Evolutionary conservation across 2,329 filamentous ascomycete species (phyloP), one percentile per base, ranked within the genome.

Genomic region (Podosphaera fusca): DNA sequence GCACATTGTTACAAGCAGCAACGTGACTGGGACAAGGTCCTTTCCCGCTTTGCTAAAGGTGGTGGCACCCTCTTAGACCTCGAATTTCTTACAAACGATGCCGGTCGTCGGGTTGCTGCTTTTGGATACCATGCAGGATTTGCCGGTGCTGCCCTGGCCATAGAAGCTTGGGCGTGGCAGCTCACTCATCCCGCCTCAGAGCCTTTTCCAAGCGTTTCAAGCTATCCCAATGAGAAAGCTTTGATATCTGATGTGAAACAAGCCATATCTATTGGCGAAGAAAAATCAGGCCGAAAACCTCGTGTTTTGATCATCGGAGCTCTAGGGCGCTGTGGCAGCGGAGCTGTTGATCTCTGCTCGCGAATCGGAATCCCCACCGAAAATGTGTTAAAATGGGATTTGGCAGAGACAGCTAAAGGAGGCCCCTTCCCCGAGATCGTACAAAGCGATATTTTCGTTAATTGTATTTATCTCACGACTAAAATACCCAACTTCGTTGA

Each of bases 161-260:
- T 94, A 45, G 78, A 88, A 76, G 80, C 81, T 50, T 95, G 89
- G 86, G 80, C 85, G 9, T 85, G 82, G 78, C 87, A 95, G 70
- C 74, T 90, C 60, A 78, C 77, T 49, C 78, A 89, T 69, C 78
- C 81, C 50, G 74, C 75, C 58, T 78, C 78, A 58, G 74, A 80
- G 69, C 77, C 80, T 56, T 77, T 90, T 59, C 81, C 82, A 7
- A 74, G 78, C 58, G 75, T 85, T 21, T 76, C 76, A 63, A 75
- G 76, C 65, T 90, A 86, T 70, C 77, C 81, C 61, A 87, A 87
- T 68, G 85, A 94, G 70, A 74, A 74, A 42, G 78, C 80, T 47
- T 75, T 95, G 63, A 80, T 94, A 58, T 71, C 74, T 45, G 80
- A 88, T 63, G 81, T 94, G 62, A 85, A 86, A 74, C 77, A 79